Conservation (phyloP, 2,329 filamentous ascomycete species). For the Aspergillus pseudoterreus region DNA sequence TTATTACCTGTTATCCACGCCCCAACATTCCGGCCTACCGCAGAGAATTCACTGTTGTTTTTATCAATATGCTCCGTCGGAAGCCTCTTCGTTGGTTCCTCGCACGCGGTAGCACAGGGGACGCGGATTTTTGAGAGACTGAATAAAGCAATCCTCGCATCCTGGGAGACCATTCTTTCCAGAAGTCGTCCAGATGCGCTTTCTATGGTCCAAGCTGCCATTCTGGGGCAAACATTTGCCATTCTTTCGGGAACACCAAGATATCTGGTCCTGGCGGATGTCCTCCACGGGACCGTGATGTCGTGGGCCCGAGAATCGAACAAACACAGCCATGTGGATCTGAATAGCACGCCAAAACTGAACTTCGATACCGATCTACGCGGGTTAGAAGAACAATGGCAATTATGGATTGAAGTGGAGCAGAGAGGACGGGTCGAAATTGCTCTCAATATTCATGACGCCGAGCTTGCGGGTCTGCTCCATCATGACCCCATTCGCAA, state of each 20-base stretch:
- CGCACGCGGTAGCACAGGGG: conserved; percentile 24
- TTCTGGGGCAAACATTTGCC: conserved; percentile 28
- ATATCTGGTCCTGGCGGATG: conserved; percentile 24
- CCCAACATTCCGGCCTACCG: conserved; percentile 17
- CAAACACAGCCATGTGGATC: conserved; percentile 12
- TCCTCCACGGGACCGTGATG: conserved; percentile 27
- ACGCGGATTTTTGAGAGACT: conserved; percentile 27
- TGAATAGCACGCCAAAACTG: background rate
- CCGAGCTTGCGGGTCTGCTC: conserved; percentile 22
- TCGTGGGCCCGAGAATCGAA: conserved; percentile 26
- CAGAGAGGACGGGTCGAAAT: conserved; percentile 25
- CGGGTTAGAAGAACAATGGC: conserved; percentile 15
- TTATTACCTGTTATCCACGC: conserved; percentile 16
- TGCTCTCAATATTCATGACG: conserved; percentile 26
- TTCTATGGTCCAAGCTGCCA: conserved; percentile 25
- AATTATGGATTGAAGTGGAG: conserved; percentile 23
- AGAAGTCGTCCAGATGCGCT: conserved; percentile 14
- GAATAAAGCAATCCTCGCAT: conserved; percentile 20
- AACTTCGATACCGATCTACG: conserved; percentile 11
- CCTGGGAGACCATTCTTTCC: conserved; percentile 17
- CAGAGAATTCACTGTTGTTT: conserved; percentile 28
- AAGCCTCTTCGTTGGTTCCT: conserved; percentile 32
- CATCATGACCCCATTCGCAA: conserved; percentile 17
- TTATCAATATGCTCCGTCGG: conserved; percentile 38
- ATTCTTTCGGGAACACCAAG: conserved; percentile 25